Evolutionary conservation across 306 rosid genomes (phyloP).

Genomic region (Castanea sativa): DNA sequence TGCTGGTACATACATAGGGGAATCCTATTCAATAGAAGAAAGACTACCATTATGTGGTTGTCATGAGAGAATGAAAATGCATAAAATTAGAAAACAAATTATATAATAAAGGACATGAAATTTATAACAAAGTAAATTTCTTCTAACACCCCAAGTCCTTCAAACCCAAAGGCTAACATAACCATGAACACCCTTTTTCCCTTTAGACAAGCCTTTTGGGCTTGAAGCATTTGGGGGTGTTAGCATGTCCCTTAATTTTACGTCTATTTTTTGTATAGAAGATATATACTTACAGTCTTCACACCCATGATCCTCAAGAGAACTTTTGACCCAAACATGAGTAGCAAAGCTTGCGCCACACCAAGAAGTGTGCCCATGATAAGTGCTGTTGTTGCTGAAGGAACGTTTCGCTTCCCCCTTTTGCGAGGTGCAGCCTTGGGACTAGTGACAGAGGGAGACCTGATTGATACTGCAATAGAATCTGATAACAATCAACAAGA

Average conservation of each 20-base stretch:
- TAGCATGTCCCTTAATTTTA: too few species aligned
- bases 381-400: conserved; percentile 92
- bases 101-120: background rate
- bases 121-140: too few species aligned
- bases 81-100: background rate
- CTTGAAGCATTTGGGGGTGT: too few species aligned
- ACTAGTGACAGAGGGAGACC: conserved; percentile 21
- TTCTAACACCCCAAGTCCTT: too few species aligned
- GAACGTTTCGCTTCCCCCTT: conserved; percentile 53
- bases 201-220: too few species aligned
- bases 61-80: background rate
- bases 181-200: too few species aligned
- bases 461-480: conserved; percentile 20
- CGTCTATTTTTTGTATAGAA: background rate
- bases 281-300: conserved; percentile 53
- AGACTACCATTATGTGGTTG: background rate
- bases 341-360: conserved; percentile 67
- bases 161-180: too few species aligned
- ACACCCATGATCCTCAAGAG: conserved; percentile 80
- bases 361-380: conserved; percentile 81
- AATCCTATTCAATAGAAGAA: conserved; percentile 39
- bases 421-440: conserved; percentile 21
- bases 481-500: conserved; percentile 25
- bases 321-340: conserved; percentile 63
- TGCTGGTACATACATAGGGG: conserved; percentile 80